Percentiles rank a stretch among this genome's conserved stretches.
Conservation (phyloP, 164 flowering plant species). For the Tetrastigma voinierianum region DNA sequence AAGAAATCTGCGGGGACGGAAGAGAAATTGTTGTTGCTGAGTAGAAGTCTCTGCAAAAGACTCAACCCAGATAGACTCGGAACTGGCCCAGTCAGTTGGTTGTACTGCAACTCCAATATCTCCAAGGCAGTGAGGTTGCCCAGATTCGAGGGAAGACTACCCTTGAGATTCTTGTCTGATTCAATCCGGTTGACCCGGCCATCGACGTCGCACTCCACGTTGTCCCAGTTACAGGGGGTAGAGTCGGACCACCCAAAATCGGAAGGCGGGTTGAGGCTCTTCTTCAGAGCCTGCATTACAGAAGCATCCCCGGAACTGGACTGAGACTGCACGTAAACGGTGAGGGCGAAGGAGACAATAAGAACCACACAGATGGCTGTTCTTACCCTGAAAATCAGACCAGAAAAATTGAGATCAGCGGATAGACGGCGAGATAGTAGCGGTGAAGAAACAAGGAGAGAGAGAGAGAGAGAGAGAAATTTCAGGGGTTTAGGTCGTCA, state of each 20-base stretch:
- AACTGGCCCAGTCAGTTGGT: conserved; percentile 36
- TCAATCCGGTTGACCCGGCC: conserved; percentile 41
- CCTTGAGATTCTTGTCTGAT: conserved; percentile 27
- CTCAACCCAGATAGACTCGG: conserved; percentile 38
- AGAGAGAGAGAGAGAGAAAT: too few relatives aligned
- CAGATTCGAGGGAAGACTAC: conserved; percentile 42
- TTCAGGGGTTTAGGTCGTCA: too few relatives aligned
- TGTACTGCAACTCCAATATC: conserved; percentile 32
- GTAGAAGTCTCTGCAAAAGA: conserved; percentile 28
- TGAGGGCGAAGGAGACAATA: too few relatives aligned
- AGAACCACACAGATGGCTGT: conserved; percentile 1
- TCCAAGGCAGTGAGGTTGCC: conserved; percentile 26
- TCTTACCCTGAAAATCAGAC: conserved; percentile 1
- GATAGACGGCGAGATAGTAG: not conserved
- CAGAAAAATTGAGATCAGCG: too few relatives aligned
- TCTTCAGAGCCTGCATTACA: conserved; percentile 38
- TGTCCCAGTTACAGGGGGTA: conserved; percentile 43
- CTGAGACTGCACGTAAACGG: conserved; percentile 11
- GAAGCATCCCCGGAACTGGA: conserved; percentile 24
- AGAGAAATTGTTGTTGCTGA: conserved; percentile 39
- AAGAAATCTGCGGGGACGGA: conserved; percentile 51
- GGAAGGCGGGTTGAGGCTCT: conserved; percentile 17
- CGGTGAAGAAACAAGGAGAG: not conserved
- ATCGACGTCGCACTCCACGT: conserved; percentile 27
- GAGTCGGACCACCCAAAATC: conserved; percentile 43